Evolutionary conservation across 1,284 basidiomycete species (phyloP).

Genomic region (Moniliophthora roreri): DNA sequence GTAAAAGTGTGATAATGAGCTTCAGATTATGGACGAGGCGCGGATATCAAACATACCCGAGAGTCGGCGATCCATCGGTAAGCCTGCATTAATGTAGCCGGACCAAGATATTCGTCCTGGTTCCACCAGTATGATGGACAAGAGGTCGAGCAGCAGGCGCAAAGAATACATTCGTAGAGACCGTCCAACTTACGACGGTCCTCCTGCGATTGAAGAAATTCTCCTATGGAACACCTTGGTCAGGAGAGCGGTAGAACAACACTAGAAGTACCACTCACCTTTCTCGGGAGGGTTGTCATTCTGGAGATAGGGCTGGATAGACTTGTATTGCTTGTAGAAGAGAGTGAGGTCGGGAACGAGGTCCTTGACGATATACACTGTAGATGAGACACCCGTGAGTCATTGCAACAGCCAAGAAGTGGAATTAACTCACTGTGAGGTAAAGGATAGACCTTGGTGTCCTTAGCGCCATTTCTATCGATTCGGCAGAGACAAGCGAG

Average conservation of each 20-base stretch:
- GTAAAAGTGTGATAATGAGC: no score
- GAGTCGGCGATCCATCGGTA: constrained; percentile 99
- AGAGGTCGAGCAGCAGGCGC: constrained; percentile 95
- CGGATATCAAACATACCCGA: constrained; percentile 51
- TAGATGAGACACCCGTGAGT: background rate
- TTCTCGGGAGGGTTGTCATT: constrained; percentile 87
- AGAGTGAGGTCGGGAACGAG: constrained; percentile 88
- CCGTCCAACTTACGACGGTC: constrained; percentile 97
- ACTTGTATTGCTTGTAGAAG: constrained; percentile 99
- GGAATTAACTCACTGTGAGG: constrained; percentile 80
- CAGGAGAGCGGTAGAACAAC: background rate
- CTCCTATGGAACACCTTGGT: constrained; percentile 37
- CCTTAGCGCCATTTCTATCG: constrained; percentile 71
- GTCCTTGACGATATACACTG: constrained; percentile 99
- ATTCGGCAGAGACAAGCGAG: constrained; percentile 97
- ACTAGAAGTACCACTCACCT: constrained; percentile 28
- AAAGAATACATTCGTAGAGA: constrained; percentile 95
- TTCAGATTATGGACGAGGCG: constrained; percentile 3
- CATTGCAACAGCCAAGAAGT: background rate
- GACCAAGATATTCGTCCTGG: constrained; percentile 97
- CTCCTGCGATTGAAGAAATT: constrained; percentile 88
- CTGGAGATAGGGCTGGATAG: constrained; percentile 94
- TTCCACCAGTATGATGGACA: constrained; percentile 99
- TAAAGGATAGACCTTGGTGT: constrained; percentile 95
- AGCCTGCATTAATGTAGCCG: constrained; percentile 93